Percentiles rank a stretch among this genome's conserved stretches.
Evolutionary conservation across 78 protist genomes (phyloP).

Genomic region (Anaeramoeba flamelloides): DNA sequence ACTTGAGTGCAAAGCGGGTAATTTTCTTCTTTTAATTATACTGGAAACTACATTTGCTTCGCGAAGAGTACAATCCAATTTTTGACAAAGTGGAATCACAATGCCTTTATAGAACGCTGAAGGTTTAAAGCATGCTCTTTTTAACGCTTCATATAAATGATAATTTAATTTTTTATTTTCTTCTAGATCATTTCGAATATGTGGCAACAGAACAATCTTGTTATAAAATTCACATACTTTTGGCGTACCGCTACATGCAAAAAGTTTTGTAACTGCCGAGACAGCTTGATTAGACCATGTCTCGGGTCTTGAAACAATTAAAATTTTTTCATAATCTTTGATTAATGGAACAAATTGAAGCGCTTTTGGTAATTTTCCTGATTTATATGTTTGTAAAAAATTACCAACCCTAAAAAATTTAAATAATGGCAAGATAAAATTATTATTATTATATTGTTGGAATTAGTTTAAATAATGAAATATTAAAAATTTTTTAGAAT

Average conservation of each 20-base stretch:
- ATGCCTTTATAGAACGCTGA: background rate
- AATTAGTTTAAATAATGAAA: too few species aligned
- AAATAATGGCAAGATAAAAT: too few species aligned
- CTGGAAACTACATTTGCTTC: background rate
- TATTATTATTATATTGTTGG: too few species aligned
- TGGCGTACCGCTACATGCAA: background rate
- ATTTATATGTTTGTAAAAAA: background rate
- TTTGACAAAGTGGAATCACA: background rate
- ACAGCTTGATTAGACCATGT: background rate
- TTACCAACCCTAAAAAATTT: background rate
- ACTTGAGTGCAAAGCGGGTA: background rate
- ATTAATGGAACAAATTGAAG: background rate
- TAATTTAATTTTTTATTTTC: background rate
- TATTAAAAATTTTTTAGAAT: too few species aligned
- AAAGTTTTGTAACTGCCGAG: background rate
- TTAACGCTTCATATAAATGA: background rate
- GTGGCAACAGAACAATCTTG: background rate
- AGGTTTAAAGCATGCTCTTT: background rate
- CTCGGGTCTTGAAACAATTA: background rate
- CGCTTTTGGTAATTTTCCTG: background rate
- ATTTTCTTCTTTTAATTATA: background rate
- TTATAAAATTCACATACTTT: background rate
- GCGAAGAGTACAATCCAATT: background rate
- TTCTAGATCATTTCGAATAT: background rate
- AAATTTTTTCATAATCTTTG: background rate